phyloP scores from a whole-genome alignment of 2,329 filamentous ascomycete species.

The Fusarium nurragi region DNA sequence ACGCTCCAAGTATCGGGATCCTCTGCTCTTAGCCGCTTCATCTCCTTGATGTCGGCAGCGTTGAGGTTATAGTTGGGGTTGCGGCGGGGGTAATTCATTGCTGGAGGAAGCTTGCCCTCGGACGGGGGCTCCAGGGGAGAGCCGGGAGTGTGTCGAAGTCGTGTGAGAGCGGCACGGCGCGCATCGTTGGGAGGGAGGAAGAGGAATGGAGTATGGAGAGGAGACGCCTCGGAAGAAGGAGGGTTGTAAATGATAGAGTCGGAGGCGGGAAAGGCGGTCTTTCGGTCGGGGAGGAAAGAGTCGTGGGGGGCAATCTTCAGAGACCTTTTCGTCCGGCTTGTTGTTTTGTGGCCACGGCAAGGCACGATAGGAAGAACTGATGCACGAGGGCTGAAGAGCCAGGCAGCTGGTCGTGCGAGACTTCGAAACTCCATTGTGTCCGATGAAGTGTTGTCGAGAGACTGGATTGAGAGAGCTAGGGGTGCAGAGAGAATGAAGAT shows the following conservation, averaged over 20 bases:
- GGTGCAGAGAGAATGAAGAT: background rate
- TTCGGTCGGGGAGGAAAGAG: conserved; percentile 62
- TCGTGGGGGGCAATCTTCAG: conserved; percentile 69
- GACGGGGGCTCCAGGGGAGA: conserved; percentile 33
- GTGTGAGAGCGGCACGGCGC: conserved; percentile 60
- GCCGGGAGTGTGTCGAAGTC: conserved; percentile 51
- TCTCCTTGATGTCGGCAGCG: conserved; percentile 66
- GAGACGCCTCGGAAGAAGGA: conserved; percentile 63
- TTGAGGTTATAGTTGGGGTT: conserved; percentile 62
- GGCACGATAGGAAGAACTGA: conserved; percentile 40
- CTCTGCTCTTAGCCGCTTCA: conserved; percentile 61
- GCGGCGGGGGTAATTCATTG: conserved; percentile 49
- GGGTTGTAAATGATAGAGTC: conserved; percentile 66
- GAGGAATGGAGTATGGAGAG: conserved; percentile 72
- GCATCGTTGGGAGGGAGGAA: conserved; percentile 69
- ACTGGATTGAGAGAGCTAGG: background rate
- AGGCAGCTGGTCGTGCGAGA: conserved; percentile 49
- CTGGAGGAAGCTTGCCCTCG: conserved; percentile 48
- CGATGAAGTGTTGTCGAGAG: conserved; percentile 14
- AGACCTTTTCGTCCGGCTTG: conserved; percentile 63
- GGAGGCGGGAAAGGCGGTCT: conserved; percentile 44
- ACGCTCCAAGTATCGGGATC: conserved; percentile 68
- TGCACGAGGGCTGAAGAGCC: conserved; percentile 45
- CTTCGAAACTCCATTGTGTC: conserved; percentile 50
- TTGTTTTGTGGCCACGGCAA: conserved; percentile 60